Percentiles rank a stretch among this genome's conserved stretches.
These are phyloP conservation scores for Teratosphaeria destructans DNA, from an alignment of 2,329 filamentous ascomycete genomes.

Conservation along the genomic window DNA sequence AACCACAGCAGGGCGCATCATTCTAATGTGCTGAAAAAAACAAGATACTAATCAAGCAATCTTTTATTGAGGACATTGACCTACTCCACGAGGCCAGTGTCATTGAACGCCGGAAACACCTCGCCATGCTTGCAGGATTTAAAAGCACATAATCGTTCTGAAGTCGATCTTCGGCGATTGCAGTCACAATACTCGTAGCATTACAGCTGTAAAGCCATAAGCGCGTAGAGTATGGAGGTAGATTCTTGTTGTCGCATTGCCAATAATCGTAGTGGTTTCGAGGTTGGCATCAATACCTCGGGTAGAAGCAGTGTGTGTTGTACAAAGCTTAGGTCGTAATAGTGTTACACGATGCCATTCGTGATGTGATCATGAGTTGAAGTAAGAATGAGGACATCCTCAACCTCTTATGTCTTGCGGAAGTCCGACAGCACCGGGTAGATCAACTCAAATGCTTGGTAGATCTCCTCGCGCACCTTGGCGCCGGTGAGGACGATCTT, in stretches of 20 bases:
- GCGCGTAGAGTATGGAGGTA: slow-evolving; percentile 1
- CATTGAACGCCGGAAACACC: slow-evolving; percentile 18
- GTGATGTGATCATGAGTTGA: neutral
- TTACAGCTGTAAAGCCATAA: neutral
- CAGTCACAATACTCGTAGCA: neutral
- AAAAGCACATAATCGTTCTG: slow-evolving; percentile 8
- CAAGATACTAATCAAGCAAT: neutral
- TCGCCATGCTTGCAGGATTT: slow-evolving; percentile 18
- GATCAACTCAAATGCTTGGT: slow-evolving; percentile 93
- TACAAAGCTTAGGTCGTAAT: slow-evolving; percentile 15
- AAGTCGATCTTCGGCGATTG: neutral
- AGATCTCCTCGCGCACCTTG: slow-evolving; percentile 96
- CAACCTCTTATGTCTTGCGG: slow-evolving; percentile 20
- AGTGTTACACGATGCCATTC: slow-evolving; percentile 18
- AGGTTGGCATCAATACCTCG: slow-evolving; percentile 21
- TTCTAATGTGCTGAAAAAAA: neutral
- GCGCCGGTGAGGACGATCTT: slow-evolving; percentile 98
- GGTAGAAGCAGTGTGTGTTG: slow-evolving; percentile 12
- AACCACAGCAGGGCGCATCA: neutral
- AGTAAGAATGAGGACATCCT: neutral
- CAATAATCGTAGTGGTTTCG: slow-evolving; percentile 1
- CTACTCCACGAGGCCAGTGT: neutral
- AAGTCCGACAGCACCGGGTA: slow-evolving; percentile 72
- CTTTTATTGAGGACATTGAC: neutral
- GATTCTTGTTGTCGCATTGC: neutral